These are phyloP conservation scores for Solanum verrucosum DNA, from an alignment of 257 asterid genomes.

Conservation along the genomic window DNA sequence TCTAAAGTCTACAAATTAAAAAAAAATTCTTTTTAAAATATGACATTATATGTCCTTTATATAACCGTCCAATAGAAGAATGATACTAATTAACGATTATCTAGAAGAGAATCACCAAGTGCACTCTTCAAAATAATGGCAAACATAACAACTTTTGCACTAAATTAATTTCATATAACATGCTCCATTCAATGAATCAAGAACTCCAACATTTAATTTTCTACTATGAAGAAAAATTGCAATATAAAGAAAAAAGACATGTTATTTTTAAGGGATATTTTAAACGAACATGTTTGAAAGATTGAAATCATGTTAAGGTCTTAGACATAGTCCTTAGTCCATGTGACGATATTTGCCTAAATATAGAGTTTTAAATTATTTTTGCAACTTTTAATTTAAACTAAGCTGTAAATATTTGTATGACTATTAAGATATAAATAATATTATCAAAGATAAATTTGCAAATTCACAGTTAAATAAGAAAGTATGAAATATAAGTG, in stretches of 20 bases:
- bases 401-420: background rate
- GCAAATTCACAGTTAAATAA: background rate
- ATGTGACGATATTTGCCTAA: background rate
- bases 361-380: background rate
- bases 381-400: background rate
- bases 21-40: background rate
- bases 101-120: slow-evolving; percentile 21
- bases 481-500: background rate
- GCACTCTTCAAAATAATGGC: background rate
- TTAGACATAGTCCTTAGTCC: background rate
- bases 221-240: background rate
- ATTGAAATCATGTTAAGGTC: background rate
- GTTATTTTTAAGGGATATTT: background rate
- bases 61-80: slow-evolving; percentile 31
- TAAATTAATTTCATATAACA: background rate
- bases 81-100: slow-evolving; percentile 16
- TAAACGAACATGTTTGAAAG: background rate
- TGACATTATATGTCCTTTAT: background rate
- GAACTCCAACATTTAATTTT: background rate
- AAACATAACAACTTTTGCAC: background rate
- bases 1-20: slow-evolving; percentile 2
- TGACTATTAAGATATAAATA: background rate
- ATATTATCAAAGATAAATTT: background rate
- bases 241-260: background rate
- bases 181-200: slow-evolving; percentile 14